Base-by-base conservation (phyloP, 345 rosid genomes). In the Populus pruinosa region DNA sequence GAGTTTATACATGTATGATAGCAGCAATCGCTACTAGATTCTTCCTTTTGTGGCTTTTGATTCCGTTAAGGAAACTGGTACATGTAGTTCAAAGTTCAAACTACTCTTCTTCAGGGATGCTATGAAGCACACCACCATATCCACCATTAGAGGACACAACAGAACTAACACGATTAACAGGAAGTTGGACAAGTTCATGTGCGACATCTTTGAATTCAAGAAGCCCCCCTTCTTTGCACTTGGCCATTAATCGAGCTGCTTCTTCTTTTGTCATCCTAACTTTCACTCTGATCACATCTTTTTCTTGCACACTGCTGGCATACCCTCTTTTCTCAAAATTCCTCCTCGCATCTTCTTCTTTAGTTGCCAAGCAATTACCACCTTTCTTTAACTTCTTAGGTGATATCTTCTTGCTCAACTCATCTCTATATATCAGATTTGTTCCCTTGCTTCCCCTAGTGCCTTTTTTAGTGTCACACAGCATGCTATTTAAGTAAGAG, bases 201-300 rank as follows among this genome's bases (percentile, higher is more conserved):
- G 89, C 88, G 0, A 85, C 85, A 44, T 92, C 91, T 74, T 78
- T 72, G 67, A 92, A 87, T 47, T 81, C 85, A 66, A 89, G 87
- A 70, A 85, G 66, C 39, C 87, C 88, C 76, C 87, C 92, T 4
- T 87, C 85, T 82, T 83, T 77, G 53, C 94, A 85, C 79, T 85
- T 90, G 0, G 84, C 66, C 44, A 90, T 27, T n/a, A 90, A 55
- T 5, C 88, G 84, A 39, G 81, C 79, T 5, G 94, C 97, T 80
- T 89, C 91, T 25, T 74, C 44, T 77, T 82, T 88, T 10, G 92
- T 90, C 97, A 92, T 90, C 90, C 41, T 85, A 75, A 92, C 83
- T 86, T 87, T 90, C 36, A 92, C 87, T 78, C 92, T 86, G 33
- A 86, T 69, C 71, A 77, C 79, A 17, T 50, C 65, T 16, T 82